Conservation (phyloP, 2,329 filamentous ascomycete species). For the Elsinoe fawcettii region DNA sequence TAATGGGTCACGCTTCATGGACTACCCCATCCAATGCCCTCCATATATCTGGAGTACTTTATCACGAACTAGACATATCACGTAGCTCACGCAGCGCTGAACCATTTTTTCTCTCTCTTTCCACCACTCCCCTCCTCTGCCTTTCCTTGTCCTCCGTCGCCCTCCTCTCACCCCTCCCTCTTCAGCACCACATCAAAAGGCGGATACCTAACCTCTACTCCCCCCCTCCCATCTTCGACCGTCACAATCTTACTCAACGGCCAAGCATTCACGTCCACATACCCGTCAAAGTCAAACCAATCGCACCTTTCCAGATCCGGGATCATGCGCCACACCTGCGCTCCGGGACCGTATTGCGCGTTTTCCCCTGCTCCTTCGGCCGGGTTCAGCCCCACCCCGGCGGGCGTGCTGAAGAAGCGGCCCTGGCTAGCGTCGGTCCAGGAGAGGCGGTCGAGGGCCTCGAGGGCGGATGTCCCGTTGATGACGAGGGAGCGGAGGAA, state of each 20-base stretch:
- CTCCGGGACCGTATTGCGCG: neutral
- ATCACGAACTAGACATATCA: neutral
- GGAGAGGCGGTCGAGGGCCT: neutral
- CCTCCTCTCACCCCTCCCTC: neutral
- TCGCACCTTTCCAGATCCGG: constrained; percentile 9
- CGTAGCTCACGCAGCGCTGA: constrained; percentile 10
- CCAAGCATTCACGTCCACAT: constrained; percentile 4
- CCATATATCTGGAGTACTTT: neutral
- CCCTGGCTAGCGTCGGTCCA: constrained; percentile 7
- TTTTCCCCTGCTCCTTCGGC: constrained; percentile 1
- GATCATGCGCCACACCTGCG: constrained; percentile 1
- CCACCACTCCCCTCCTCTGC: neutral
- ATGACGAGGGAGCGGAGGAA: neutral
- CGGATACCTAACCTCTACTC: neutral
- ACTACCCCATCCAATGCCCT: neutral
- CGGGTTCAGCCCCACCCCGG: constrained; percentile 2
- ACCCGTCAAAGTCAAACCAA: constrained; percentile 11
- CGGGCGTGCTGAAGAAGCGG: neutral
- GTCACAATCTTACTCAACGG: constrained; percentile 7
- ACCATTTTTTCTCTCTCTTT: neutral
- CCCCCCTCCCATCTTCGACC: neutral
- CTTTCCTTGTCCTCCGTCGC: neutral
- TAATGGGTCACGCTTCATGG: neutral
- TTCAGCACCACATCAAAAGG: constrained; percentile 6
- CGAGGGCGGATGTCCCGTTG: constrained; percentile 6